phyloP scores from a whole-genome alignment of 768 basidiomycete genomes.

The Panellus pusillus region DNA sequence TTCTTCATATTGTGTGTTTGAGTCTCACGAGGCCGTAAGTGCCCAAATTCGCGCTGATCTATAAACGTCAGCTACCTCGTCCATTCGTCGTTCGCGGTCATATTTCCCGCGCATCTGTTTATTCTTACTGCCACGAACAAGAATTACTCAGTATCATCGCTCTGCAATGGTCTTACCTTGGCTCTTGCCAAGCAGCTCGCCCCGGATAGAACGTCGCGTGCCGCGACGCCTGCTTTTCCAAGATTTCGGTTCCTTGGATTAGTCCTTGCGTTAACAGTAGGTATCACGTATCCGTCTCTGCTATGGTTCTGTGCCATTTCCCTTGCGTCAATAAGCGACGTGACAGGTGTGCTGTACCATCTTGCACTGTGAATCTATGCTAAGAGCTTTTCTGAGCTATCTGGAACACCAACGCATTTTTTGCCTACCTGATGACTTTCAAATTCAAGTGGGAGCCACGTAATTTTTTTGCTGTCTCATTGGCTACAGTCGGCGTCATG shows the following conservation, averaged over 20 bases:
- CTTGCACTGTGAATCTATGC: not conserved
- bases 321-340: constrained; percentile 77
- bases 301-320: constrained; percentile 77
- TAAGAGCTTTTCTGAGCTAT: constrained; percentile 42
- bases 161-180: constrained; percentile 52
- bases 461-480: constrained; percentile 66
- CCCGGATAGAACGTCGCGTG: constrained; percentile 30
- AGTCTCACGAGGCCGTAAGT: no score
- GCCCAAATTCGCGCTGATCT: no score
- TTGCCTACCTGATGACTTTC: constrained; percentile 84
- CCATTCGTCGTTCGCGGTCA: constrained; percentile 75
- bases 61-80: constrained; percentile 67
- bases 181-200: constrained; percentile 50
- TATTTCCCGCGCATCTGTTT: constrained; percentile 81
- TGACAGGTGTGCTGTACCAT: constrained; percentile 55
- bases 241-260: constrained; percentile 37
- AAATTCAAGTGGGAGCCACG: constrained; percentile 61
- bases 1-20: constrained; percentile 80
- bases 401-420: constrained; percentile 91
- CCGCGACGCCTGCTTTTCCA: constrained; percentile 35
- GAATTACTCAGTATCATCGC: constrained; percentile 44
- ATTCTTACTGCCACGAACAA: constrained; percentile 56
- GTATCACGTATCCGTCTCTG: constrained; percentile 62
- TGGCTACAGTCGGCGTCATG: constrained; percentile 81
- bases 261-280: constrained; percentile 47